Evolutionary conservation across 2,329 filamentous ascomycete genomes (phyloP), one percentile per base, ranked within the genome.

Genomic region (Chrysoporthe austroafricana): DNA sequence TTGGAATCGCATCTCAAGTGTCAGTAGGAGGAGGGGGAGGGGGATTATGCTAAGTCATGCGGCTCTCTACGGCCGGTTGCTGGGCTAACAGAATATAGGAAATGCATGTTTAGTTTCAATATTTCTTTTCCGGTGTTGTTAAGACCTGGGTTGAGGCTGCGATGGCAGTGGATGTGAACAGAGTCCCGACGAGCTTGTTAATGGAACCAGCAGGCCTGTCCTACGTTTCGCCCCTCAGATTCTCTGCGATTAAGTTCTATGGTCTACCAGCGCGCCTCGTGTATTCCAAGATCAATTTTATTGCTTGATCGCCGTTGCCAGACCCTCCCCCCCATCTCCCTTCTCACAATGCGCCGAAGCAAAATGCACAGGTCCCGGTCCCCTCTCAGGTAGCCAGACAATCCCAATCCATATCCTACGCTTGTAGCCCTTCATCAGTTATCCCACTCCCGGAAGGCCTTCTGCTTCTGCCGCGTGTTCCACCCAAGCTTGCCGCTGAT

Each of bases 381-480:
- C 26, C 13, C 21, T 11, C 26, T 14, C 21, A 5, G 11, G 13
- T 32, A 52, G 4, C 50, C 21, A 32, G 21, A 7, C 14, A 13
- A 50, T n/a, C 1, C 16, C 36, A 59, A n/a, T n/a, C n/a, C 57
- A 18, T 44, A 11, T 43, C 32, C 57, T 14, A 4, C n/a, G 21
- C 18, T 21, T n/a, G 36, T 44, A 11, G n/a, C 18, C 21, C 7
- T 11, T 26, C 57, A 52, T 63, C 59, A 70, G 50, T 57, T 9
- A n/a, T 67, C 62, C 84, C 84, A 87, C 70, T 81, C 77, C 75
- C 81, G 83, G 69, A 79, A 87, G 1, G 79, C 81, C 76, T 93
- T 94, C 77, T 94, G 91, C 78, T 90, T 90, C 79, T 93, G 89
- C 71, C 91, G 80, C 71, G 90, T 92, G 74, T 94, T 95, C 91